Evolutionary conservation across 2,329 filamentous ascomycete genomes (phyloP).

Genomic region (Fusarium fracticaudum): DNA sequence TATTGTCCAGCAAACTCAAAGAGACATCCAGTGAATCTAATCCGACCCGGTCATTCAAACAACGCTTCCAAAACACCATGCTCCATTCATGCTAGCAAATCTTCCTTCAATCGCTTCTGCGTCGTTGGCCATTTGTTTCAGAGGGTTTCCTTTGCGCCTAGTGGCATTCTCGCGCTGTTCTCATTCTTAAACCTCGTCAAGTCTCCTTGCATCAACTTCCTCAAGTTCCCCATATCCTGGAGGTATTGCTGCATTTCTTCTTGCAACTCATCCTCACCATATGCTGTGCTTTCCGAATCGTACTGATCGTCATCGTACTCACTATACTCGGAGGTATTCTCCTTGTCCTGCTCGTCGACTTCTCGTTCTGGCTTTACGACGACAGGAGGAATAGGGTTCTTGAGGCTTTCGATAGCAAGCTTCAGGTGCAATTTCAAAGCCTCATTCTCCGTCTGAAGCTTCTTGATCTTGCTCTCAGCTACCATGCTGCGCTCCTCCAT

Average conservation of each 20-base stretch:
- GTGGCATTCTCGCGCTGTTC: constrained; percentile 63
- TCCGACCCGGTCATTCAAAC: constrained; percentile 26
- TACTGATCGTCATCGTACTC: constrained; percentile 67
- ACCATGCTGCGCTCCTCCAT: constrained; percentile 96
- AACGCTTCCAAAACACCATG: constrained; percentile 45
- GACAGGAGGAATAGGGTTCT: constrained; percentile 84
- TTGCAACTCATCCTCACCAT: constrained; percentile 73
- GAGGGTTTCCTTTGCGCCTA: constrained; percentile 56
- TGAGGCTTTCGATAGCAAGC: constrained; percentile 84
- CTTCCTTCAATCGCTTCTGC: background rate
- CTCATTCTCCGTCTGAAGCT: constrained; percentile 89
- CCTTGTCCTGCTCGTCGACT: constrained; percentile 49
- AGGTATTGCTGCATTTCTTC: constrained; percentile 87
- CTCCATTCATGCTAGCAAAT: constrained; percentile 37
- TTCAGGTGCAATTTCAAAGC: constrained; percentile 87
- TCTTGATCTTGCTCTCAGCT: constrained; percentile 92
- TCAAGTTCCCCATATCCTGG: constrained; percentile 79
- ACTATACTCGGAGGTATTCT: constrained; percentile 60
- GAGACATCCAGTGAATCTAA: constrained; percentile 20
- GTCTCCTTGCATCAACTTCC: constrained; percentile 76
- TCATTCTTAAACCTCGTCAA: constrained; percentile 73
- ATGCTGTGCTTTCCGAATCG: constrained; percentile 56
- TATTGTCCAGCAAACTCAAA: constrained; percentile 24
- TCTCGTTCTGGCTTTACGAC: constrained; percentile 48
- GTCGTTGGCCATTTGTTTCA: constrained; percentile 26